These are phyloP conservation scores for Friedmanniomyces simplex DNA, from an alignment of 495 filamentous ascomycete genomes.

Conservation along the genomic window DNA sequence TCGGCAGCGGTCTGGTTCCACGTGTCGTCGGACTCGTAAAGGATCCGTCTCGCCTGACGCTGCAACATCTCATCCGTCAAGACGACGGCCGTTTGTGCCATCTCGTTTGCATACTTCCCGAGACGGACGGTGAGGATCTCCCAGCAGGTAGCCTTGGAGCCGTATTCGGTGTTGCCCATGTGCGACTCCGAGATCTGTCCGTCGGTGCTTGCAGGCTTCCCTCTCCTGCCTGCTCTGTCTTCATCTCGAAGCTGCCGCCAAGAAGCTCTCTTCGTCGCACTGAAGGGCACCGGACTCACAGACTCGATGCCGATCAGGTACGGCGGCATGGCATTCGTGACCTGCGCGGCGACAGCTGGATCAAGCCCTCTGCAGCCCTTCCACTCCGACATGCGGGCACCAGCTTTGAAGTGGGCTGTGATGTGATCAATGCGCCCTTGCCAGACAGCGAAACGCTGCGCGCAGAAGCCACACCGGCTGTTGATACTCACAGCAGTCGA, in stretches of 20 bases:
- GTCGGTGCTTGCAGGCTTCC: not conserved
- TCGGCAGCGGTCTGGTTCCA: constrained; percentile 37
- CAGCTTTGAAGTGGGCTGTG: constrained; percentile 33
- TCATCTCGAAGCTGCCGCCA: not conserved
- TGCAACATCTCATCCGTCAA: constrained; percentile 33
- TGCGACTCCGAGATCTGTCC: not conserved
- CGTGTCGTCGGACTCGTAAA: constrained; percentile 31
- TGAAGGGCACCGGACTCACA: constrained; percentile 30
- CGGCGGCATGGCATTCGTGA: constrained; percentile 35
- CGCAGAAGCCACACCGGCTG: constrained; percentile 35
- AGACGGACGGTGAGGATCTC: constrained; percentile 33
- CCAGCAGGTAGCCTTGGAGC: constrained; percentile 29
- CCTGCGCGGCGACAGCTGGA: constrained; percentile 27
- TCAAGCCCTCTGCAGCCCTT: constrained; percentile 34
- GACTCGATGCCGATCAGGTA: constrained; percentile 34
- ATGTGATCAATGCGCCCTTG: constrained; percentile 33
- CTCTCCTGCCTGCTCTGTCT: not conserved
- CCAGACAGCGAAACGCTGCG: constrained; percentile 30
- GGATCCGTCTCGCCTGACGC: constrained; percentile 26
- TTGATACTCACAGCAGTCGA: constrained; percentile 27
- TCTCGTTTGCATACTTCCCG: constrained; percentile 29
- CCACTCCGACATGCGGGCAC: constrained; percentile 33
- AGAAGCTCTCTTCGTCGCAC: constrained; percentile 25
- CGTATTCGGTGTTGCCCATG: not conserved
- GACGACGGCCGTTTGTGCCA: constrained; percentile 20